Base-by-base conservation (phyloP, 257 asterid genomes). In the Nicotiana attenuata region DNA sequence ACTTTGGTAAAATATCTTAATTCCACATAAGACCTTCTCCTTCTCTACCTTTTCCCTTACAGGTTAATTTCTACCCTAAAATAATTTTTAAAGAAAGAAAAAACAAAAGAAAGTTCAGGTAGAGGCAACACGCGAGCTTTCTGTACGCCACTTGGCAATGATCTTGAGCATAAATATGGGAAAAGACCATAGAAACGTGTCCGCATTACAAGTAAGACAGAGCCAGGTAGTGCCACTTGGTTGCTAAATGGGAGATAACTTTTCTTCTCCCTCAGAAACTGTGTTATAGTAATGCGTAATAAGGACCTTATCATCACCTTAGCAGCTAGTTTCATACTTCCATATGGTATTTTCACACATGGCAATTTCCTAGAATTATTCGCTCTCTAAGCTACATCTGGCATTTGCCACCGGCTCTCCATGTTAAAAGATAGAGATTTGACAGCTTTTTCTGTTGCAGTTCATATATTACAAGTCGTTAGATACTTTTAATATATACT, bases 141-240 rank as follows among this genome's bases (percentile, higher is more conserved):
- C 13, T 69, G 24, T n/a, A 55, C 1, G 77, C 64, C 83, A 83
- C 85, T 76, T 82, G 85, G 77, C 82, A 16, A 2, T 68, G 16
- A 45, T 55, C 61, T 17, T 17, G 22, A 17, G 5, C 24, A 63
- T 52, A 13, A 13, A 76, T 2, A 5, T 64, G 14, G 28, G 5
- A 17, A 13, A 20, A 20, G 4, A 24, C n/a, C 41, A 83, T 38
- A 16, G 2, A 24, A 61, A 84, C 86, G 84, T 80, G 86, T 63
- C 82, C 3, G 41, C 11, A 35, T 26, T 56, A 9, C 66, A 29
- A 45, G 55, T 47, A 28, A 31, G 5, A 29, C 78, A 80, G 61
- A 63, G 78, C 81, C 68, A 60, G 35, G 5, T 10, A 28, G n/a
- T 15, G 28, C 8, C 45, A 53, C 64, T 60, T 20, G 45, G 29